Evolutionary conservation across 257 asterid species (phyloP), one percentile per base, ranked within the genome.

Genomic region (Primulina eburnea): DNA sequence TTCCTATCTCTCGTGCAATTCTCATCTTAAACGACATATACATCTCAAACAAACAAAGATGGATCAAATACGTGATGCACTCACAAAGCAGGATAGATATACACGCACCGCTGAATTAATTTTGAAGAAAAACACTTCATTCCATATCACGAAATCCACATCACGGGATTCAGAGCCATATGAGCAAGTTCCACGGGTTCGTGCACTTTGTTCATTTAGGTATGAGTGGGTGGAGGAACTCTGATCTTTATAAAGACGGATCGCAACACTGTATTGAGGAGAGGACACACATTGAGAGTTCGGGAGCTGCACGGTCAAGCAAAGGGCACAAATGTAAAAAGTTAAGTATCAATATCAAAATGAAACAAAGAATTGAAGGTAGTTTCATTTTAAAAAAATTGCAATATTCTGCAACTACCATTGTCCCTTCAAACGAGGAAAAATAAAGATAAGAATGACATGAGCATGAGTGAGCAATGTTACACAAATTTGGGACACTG

Each of bases 81-180:
- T 24, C 57, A 12, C 28, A 38, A 70, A 71, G 33, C 72, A 62
- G 68, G 30, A 62, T 11, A 29, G 35, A 2, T 50, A 74, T 68
- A 64, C 47, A 85, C 97, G 35, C 69, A 93, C 99, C 89, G 74
- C 62, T 68, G 92, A 81, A 70, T 84, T 89, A 73, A 88, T 80
- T 87, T 86, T 90, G 88, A 94, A 94, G 88, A 89, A 94, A 81
- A 94, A 91, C 60, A 86, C 88, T 84, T 94, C 99, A 74, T 91
- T 85, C 97, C 97, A 94, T 81, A 83, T 82, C 83, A 94, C 87
- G 38, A 69, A 67, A 80, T 83, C 87, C 64, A 80, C 40, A 29
- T 84, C 87, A 69, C 89, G 76, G 80, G 86, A 75, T 69, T 68
- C 80, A 56, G 87, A 81, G 70, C 67, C 81, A 75, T 73, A 78